These are phyloP conservation scores for Apiotrichum akiyoshidainum DNA, from an alignment of 1,284 basidiomycete genomes.

Conservation along the genomic window DNA sequence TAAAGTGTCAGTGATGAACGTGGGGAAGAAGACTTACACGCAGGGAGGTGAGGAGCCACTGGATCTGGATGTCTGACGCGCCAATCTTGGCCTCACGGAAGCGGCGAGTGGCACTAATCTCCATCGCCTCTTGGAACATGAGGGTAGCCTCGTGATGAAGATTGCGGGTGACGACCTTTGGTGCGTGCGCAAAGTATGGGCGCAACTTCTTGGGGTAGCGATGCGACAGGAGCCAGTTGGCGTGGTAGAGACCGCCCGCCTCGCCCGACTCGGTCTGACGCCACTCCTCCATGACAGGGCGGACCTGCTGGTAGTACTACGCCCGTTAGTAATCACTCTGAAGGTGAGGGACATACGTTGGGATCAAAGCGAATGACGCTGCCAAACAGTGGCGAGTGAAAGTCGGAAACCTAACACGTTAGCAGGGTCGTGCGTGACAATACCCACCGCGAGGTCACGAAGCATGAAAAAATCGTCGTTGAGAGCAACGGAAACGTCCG, in stretches of 20 bases:
- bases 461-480: conserved; percentile 49
- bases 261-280: conserved; percentile 42
- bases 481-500: conserved; percentile 37
- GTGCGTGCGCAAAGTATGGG: conserved; percentile 47
- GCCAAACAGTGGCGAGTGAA: conserved; percentile 46
- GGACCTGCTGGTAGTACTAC: conserved; percentile 39
- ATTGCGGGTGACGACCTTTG: conserved; percentile 43
- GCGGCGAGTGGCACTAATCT: conserved; percentile 29
- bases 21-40: conserved; percentile 18
- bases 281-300: conserved; percentile 31
- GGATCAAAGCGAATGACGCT: conserved; percentile 44
- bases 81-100: conserved; percentile 42
- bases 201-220: conserved; percentile 41
- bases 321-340: conserved; percentile 33
- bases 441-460: conserved; percentile 15
- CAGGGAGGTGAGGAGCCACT: conserved; percentile 41
- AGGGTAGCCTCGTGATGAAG: conserved; percentile 46
- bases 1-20: conserved; percentile 4
- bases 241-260: conserved; percentile 43
- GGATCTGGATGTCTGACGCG: conserved; percentile 44
- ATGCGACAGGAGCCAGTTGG: conserved; percentile 42
- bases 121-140: conserved; percentile 43
- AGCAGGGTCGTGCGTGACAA: no score
- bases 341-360: conserved; percentile 19
- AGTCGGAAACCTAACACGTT: conserved; percentile 29